These are phyloP conservation scores for Vigna hirtella DNA, from an alignment of 306 rosid species.

Conservation along the genomic window DNA sequence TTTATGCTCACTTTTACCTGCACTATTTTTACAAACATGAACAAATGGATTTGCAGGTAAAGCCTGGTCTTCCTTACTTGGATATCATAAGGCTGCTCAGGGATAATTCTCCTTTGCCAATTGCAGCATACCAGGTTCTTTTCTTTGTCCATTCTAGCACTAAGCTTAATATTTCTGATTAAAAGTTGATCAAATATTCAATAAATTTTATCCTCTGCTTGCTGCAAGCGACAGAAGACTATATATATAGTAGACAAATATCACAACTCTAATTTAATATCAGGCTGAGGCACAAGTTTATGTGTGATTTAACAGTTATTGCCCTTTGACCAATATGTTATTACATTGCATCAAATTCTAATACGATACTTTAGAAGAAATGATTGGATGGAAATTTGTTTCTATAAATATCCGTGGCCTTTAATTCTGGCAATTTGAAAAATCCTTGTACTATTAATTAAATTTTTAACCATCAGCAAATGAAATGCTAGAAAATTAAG, in stretches of 20 bases:
- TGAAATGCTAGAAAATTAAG: neutral
- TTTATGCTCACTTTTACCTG: conserved; percentile 12
- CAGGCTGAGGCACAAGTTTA: neutral
- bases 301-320: conserved; percentile 32
- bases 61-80: conserved; percentile 95
- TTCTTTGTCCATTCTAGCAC: conserved; percentile 27
- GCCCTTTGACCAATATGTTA: neutral
- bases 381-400: conserved; percentile 17
- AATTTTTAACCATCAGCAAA: neutral
- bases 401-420: neutral
- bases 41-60: conserved; percentile 67
- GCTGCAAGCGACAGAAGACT: conserved; percentile 12
- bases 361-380: neutral
- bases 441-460: conserved; percentile 2
- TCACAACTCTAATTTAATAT: neutral
- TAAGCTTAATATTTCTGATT: conserved; percentile 5
- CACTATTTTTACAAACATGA: conserved; percentile 26
- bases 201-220: neutral
- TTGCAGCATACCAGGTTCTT: conserved; percentile 96
- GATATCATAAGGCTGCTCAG: conserved; percentile 89
- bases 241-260: conserved; percentile 3
- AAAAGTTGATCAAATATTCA: conserved; percentile 32
- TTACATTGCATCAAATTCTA: conserved; percentile 26
- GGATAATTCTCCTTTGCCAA: conserved; percentile 83
- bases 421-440: neutral